A percentile compares a stretch with the other conserved stretches of the same genome.
Evolutionary conservation across 805 yeast genomes (phyloP).

Genomic region (Saitoella complicata): DNA sequence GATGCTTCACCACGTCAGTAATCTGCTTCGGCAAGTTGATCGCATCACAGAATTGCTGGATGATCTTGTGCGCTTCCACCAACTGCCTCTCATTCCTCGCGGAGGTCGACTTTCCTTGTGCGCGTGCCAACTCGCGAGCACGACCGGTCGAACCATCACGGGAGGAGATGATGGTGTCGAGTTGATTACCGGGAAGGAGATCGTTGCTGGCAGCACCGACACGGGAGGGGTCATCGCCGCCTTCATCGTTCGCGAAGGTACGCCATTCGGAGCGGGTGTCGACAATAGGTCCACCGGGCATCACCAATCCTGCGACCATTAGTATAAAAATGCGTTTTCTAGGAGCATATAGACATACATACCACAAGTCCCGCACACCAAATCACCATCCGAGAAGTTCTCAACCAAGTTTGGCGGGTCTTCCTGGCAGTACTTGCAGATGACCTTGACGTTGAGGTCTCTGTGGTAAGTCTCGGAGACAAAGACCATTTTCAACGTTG

Average conservation of each 20-base stretch:
- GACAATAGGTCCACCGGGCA: conserved; percentile 76
- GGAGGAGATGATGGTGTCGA: conserved; percentile 80
- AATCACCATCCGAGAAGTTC: conserved; percentile 92
- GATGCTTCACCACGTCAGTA: conserved; percentile 95
- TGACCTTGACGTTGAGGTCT: conserved; percentile 67
- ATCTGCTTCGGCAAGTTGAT: conserved; percentile 87
- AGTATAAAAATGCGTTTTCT: background rate
- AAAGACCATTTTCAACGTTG: background rate
- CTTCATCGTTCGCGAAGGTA: conserved; percentile 92
- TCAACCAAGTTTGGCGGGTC: conserved; percentile 92
- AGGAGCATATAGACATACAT: background rate
- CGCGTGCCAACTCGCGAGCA: conserved; percentile 80
- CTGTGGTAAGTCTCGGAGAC: conserved; percentile 13
- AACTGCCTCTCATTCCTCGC: conserved; percentile 80
- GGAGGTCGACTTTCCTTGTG: conserved; percentile 70
- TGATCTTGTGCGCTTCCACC: conserved; percentile 76
- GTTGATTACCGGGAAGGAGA: conserved; percentile 73
- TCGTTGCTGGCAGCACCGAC: conserved; percentile 97
- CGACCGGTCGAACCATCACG: conserved; percentile 58
- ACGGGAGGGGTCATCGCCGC: conserved; percentile 97
- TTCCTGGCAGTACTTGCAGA: conserved; percentile 92
- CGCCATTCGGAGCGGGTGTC: conserved; percentile 98
- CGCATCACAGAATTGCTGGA: conserved; percentile 93
- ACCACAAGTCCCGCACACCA: conserved; percentile 98
- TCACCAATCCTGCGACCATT: conserved; percentile 26